Evolutionary conservation across 306 rosid species (phyloP).

Genomic region (Sesbania bispinosa): DNA sequence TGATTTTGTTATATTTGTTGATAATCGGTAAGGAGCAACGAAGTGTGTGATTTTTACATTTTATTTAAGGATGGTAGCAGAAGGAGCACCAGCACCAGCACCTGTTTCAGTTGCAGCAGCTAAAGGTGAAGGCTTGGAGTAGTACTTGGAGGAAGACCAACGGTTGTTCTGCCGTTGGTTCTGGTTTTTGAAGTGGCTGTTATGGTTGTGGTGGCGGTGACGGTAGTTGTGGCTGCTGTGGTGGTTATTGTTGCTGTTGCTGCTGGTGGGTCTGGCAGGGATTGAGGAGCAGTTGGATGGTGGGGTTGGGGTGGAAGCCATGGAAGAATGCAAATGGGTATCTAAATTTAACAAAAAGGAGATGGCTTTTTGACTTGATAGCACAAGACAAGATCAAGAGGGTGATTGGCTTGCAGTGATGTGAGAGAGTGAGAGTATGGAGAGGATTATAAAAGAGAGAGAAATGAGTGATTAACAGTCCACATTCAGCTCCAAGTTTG

Average conservation of each 20-base stretch:
- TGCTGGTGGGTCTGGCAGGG: constrained; percentile 56
- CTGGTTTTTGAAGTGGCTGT: constrained; percentile 6
- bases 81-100: background rate
- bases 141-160: constrained; percentile 47
- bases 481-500: too few relatives aligned
- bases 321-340: constrained; percentile 17
- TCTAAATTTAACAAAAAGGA: background rate
- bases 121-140: constrained; percentile 39
- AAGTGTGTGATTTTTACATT: too few relatives aligned
- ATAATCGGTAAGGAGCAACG: too few relatives aligned
- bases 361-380: background rate
- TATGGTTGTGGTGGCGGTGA: constrained; percentile 23
- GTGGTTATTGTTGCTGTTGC: constrained; percentile 41
- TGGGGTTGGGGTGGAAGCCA: constrained; percentile 32
- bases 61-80: too few relatives aligned
- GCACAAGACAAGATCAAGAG: background rate
- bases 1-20: too few relatives aligned
- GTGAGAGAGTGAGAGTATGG: background rate
- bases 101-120: background rate
- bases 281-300: constrained; percentile 21
- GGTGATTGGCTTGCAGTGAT: background rate
- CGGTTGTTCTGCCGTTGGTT: constrained; percentile 36
- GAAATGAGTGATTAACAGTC: too few relatives aligned
- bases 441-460: too few relatives aligned
- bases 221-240: too few relatives aligned